Evolutionary conservation across 108 stramenopile genomes (phyloP).

Genomic region (Mediolabrus comicus): DNA sequence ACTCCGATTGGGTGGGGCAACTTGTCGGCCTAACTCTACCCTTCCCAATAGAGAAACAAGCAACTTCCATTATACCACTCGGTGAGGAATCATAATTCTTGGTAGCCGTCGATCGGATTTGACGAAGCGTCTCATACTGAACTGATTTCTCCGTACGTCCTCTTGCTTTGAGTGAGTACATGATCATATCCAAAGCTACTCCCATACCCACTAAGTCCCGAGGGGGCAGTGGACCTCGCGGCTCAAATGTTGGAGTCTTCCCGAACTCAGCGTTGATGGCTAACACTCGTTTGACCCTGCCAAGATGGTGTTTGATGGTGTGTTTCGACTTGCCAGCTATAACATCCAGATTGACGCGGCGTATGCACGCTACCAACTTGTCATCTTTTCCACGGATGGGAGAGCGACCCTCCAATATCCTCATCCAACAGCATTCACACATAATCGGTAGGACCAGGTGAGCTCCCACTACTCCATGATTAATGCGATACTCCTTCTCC

Average conservation of each 20-base stretch:
- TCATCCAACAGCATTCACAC: conserved; percentile 56
- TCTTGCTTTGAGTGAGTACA: background rate
- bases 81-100: conserved; percentile 16
- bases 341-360: conserved; percentile 5
- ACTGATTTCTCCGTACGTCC: background rate
- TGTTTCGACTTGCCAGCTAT: background rate
- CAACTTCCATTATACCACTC: background rate
- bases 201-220: conserved; percentile 17
- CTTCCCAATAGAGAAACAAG: background rate
- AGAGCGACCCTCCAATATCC: conserved; percentile 12
- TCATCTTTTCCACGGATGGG: background rate
- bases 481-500: background rate
- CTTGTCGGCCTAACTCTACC: background rate
- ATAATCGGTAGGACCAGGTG: conserved; percentile 45
- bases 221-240: conserved; percentile 1
- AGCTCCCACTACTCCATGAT: conserved; percentile 15
- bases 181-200: conserved; percentile 6
- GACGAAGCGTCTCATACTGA: conserved; percentile 6
- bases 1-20: conserved; percentile 19
- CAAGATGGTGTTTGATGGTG: background rate
- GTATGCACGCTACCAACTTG: background rate
- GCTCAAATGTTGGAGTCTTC: background rate
- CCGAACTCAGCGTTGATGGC: background rate
- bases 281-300: background rate
- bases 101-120: background rate